These are phyloP conservation scores for Oenanthe javanica DNA, from an alignment of 140 eudicot genomes.

Conservation along the genomic window DNA sequence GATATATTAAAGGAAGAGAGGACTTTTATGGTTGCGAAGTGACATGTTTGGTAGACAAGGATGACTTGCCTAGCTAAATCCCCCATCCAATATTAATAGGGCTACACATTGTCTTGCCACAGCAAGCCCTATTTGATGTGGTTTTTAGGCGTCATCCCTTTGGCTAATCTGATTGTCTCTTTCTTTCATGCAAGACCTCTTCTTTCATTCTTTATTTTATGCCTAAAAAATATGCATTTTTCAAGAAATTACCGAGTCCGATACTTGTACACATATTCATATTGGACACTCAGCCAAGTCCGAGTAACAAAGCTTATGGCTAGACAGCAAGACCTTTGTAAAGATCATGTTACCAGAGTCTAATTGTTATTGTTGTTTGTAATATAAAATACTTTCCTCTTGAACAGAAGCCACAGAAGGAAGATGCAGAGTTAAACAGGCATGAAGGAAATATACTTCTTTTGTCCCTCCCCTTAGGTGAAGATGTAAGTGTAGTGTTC, in stretches of 20 bases:
- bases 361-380: neutral
- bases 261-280: no score
- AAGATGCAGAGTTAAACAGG: conserved; percentile 46
- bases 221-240: neutral
- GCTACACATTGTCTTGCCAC: neutral
- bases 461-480: neutral
- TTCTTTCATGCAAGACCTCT: conserved; percentile 35
- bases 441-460: conserved; percentile 12
- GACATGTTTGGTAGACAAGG: conserved; percentile 65
- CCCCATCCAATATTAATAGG: neutral
- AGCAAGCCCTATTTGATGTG: conserved; percentile 13
- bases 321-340: neutral
- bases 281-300: neutral
- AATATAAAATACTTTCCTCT: conserved; percentile 63
- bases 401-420: conserved; percentile 61
- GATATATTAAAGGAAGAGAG: conserved; percentile 19
- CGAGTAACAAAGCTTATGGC: neutral
- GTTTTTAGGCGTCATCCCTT: conserved; percentile 23
- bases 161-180: conserved; percentile 37
- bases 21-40: conserved; percentile 37
- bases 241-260: neutral
- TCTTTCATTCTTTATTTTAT: conserved; percentile 15
- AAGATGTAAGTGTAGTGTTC: neutral
- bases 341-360: neutral
- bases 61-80: conserved; percentile 39